phyloP scores from a whole-genome alignment of 768 basidiomycete genomes.

The Clitopilus passeckerianus region DNA sequence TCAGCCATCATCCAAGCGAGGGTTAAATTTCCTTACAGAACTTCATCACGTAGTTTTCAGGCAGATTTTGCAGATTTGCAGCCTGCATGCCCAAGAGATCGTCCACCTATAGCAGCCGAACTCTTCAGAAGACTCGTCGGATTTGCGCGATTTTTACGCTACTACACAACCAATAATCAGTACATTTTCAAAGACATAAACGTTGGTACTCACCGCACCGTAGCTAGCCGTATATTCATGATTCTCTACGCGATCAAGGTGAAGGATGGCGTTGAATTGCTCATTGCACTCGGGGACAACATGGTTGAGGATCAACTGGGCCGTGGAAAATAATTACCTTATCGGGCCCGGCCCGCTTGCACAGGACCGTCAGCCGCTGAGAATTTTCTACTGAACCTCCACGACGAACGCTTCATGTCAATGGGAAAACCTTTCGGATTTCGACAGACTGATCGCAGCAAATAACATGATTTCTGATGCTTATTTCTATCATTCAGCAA shows the following conservation, averaged over 20 bases:
- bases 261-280: background rate
- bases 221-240: constrained; percentile 53
- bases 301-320: background rate
- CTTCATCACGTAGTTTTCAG: constrained; percentile 86
- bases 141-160: background rate
- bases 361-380: no score
- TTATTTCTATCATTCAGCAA: background rate
- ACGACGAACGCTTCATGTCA: no score
- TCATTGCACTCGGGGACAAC: background rate
- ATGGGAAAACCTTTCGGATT: no score
- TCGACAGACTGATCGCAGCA: no score
- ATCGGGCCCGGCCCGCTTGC: no score
- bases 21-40: constrained; percentile 46
- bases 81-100: constrained; percentile 93
- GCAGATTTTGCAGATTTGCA: constrained; percentile 88
- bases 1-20: background rate
- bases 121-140: background rate
- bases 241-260: background rate
- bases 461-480: background rate
- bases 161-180: background rate
- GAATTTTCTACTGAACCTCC: no score
- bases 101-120: constrained; percentile 53
- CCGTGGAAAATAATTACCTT: background rate
- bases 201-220: constrained; percentile 21
- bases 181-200: background rate